A percentile compares a stretch with the other conserved stretches of the same genome.
Evolutionary conservation across 2,329 filamentous ascomycete genomes (phyloP).

Genomic region (Neonectria punicea): DNA sequence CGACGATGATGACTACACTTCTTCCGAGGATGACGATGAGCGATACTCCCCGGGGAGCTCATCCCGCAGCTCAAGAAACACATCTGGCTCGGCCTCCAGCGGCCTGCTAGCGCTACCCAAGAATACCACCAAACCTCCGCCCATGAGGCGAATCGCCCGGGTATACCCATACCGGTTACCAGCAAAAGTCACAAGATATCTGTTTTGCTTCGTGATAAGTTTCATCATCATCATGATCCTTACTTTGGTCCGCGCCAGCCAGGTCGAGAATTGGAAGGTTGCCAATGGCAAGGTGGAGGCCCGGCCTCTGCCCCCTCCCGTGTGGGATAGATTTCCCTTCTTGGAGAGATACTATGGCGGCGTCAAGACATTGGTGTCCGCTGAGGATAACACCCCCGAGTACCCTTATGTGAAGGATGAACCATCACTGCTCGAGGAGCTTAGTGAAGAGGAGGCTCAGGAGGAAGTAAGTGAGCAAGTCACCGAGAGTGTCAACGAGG

Average conservation of each 20-base stretch:
- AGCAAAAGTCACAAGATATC: slow-evolving; percentile 78
- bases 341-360: slow-evolving; percentile 92
- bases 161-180: slow-evolving; percentile 71
- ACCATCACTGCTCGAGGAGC: slow-evolving; percentile 45
- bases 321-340: slow-evolving; percentile 89
- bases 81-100: slow-evolving; percentile 56
- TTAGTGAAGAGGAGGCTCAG: slow-evolving; percentile 29
- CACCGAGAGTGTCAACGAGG: slow-evolving; percentile 31
- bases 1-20: slow-evolving; percentile 48
- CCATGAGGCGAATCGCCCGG: slow-evolving; percentile 32
- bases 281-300: slow-evolving; percentile 60
- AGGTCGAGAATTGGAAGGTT: slow-evolving; percentile 72
- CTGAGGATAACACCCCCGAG: slow-evolving; percentile 77
- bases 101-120: slow-evolving; percentile 58
- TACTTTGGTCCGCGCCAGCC: slow-evolving; percentile 77
- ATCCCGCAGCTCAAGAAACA: slow-evolving; percentile 64
- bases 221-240: slow-evolving; percentile 81
- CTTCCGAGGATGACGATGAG: slow-evolving; percentile 58
- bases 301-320: slow-evolving; percentile 69
- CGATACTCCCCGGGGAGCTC: slow-evolving; percentile 54
- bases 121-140: slow-evolving; percentile 40
- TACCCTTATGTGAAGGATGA: slow-evolving; percentile 78
- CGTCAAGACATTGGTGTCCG: slow-evolving; percentile 74
- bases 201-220: slow-evolving; percentile 77
- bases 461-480: slow-evolving; percentile 22